These are phyloP conservation scores for Xylariomycetidae sp. DNA, from an alignment of 2,329 filamentous ascomycete genomes.

Conservation along the genomic window DNA sequence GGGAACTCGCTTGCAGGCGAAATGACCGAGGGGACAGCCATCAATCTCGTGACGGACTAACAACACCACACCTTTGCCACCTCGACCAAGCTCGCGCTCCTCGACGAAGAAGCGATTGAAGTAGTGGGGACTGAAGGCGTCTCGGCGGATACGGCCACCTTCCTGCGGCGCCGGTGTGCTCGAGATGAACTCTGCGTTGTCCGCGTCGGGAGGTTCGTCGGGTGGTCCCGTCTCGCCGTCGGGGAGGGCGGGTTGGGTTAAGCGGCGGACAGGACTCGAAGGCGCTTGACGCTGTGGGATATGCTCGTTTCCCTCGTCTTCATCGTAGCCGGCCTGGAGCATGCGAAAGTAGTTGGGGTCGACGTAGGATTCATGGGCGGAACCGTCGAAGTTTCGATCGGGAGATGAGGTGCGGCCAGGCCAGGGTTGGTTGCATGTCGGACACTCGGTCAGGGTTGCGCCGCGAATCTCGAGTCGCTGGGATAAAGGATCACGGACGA, in stretches of 20 bases:
- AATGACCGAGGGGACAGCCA: constrained; percentile 79
- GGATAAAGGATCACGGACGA: constrained; percentile 81
- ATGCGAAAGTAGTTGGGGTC: constrained; percentile 94
- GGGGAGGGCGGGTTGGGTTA: constrained; percentile 40
- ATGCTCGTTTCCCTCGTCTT: constrained; percentile 31
- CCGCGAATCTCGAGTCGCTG: constrained; percentile 77
- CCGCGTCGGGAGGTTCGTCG: constrained; percentile 13
- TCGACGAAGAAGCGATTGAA: constrained; percentile 92
- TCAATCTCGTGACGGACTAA: constrained; percentile 92
- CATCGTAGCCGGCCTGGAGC: constrained; percentile 55
- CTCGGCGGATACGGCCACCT: constrained; percentile 69
- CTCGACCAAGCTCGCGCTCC: constrained; percentile 76
- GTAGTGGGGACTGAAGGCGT: constrained; percentile 87
- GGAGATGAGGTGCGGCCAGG: constrained; percentile 45
- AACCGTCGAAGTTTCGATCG: constrained; percentile 43
- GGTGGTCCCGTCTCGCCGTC: constrained; percentile 7
- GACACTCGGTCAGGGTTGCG: constrained; percentile 63
- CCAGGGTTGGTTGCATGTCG: constrained; percentile 83
- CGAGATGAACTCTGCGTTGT: constrained; percentile 45
- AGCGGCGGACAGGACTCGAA: constrained; percentile 48
- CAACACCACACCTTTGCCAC: constrained; percentile 90
- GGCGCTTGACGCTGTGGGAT: constrained; percentile 31
- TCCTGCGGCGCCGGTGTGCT: constrained; percentile 45
- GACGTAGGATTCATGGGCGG: constrained; percentile 62
- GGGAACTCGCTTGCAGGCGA: constrained; percentile 94